Evolutionary conservation across 202 grass and related monocot species (phyloP), one percentile per base, ranked within the genome.

Genomic region (Zizania palustris): DNA sequence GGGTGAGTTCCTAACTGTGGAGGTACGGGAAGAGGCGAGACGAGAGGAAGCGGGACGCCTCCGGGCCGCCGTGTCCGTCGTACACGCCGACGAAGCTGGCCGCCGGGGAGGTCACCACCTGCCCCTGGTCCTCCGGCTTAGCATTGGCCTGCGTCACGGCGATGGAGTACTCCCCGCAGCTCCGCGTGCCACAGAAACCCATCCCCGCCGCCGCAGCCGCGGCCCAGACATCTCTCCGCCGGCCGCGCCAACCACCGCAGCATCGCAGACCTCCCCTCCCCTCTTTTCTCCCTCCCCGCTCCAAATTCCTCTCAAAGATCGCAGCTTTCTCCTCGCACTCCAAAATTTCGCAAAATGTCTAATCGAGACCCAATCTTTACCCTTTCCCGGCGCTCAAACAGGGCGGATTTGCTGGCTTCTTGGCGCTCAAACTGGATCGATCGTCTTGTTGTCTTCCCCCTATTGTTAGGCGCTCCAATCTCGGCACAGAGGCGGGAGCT

Each of bases 21-120:
- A 93, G 74, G 80, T 90, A 43, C 12, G 74, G 87, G 71, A 93
- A 93, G n/a, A 93, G 87, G 37, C 78, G 87, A 44, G 77, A 80
- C 37, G 80, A 84, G 59, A 90, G 78, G 74, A 93, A 93, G 45
- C 91, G 81, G 16, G 90, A 90, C n/a, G 90, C 81, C 69, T 93
- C 87, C 11, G 90, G 84, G 3, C 91, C 91, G 13, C 91, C 91
- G 48, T 93, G 91, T 45, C 91, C 87, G 50, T 93, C 91, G 69
- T 93, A 93, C 19, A 93, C 87, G 7, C 90, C 91, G 15, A 93
- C 82, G 19, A 90, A 87, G 33, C 84, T 93, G 18, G 78, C 82
- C 18, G 73, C 73, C 9, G 84, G 69, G 43, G 85, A 85, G 39
- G 91, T 93, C 58, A 83, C 60, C 21, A 93, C 87, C 87, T 90